Conservation (phyloP, 2,329 filamentous ascomycete species). For the Aureobasidium zeae region DNA sequence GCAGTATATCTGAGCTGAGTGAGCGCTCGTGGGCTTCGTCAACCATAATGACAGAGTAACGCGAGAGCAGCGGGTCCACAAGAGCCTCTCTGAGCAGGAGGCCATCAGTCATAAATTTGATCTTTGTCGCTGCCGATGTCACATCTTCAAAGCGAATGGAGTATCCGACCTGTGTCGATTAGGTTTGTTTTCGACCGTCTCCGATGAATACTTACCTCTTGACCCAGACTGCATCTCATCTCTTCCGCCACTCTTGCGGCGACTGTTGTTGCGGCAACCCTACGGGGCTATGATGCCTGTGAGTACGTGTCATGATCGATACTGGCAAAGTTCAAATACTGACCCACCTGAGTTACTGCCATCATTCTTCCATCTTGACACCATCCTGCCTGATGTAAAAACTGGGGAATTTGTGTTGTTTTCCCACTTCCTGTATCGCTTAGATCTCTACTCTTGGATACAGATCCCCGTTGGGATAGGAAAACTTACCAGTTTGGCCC, state of each 20-base stretch:
- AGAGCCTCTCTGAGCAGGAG: constrained; percentile 84
- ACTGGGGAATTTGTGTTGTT: constrained; percentile 92
- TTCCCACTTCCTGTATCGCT: constrained; percentile 93
- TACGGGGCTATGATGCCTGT: constrained; percentile 56
- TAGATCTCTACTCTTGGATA: no score
- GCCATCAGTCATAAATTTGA: constrained; percentile 95
- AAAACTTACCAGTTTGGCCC: constrained; percentile 89
- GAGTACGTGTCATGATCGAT: constrained; percentile 24
- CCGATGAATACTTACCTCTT: constrained; percentile 44
- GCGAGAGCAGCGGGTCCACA: constrained; percentile 79
- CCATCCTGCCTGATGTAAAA: constrained; percentile 81
- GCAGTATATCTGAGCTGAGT: constrained; percentile 80
- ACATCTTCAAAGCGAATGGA: constrained; percentile 88
- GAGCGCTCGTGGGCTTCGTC: constrained; percentile 95
- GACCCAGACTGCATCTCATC: constrained; percentile 72
- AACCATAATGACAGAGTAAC: constrained; percentile 95
- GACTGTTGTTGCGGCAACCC: constrained; percentile 85
- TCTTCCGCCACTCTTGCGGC: constrained; percentile 85
- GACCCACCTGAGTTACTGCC: constrained; percentile 76
- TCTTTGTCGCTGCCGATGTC: constrained; percentile 72
- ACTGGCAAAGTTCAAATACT: constrained; percentile 20
- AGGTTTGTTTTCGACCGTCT: not conserved
- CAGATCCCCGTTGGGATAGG: no score
- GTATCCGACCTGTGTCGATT: constrained; percentile 52
- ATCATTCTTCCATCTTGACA: constrained; percentile 73